Percentiles rank a stretch among this genome's conserved stretches.
Evolutionary conservation across 2,329 filamentous ascomycete species (phyloP).

Genomic region (Nemania abortiva): DNA sequence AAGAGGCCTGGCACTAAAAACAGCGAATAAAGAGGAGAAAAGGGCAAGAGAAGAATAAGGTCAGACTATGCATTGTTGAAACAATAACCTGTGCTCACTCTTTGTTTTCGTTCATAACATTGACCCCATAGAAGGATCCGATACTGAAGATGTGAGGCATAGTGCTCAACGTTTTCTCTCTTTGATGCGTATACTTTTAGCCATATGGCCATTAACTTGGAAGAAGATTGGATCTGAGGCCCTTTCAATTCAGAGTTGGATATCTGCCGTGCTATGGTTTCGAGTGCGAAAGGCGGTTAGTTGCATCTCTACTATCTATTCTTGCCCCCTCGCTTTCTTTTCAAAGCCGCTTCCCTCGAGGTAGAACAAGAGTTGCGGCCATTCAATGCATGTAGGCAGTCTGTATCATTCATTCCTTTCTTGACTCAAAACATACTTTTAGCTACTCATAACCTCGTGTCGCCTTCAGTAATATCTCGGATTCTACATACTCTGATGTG

Average conservation of each 20-base stretch:
- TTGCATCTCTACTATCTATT: not conserved
- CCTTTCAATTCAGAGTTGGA: no score
- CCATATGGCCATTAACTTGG: no score
- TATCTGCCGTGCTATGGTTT: no score
- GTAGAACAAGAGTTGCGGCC: not conserved
- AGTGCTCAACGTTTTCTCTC: no score
- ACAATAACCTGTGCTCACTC: not conserved
- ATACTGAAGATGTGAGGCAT: no score
- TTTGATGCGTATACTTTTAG: no score
- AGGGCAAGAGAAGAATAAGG: not conserved
- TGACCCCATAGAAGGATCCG: no score
- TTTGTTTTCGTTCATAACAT: not conserved
- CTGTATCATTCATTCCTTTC: not conserved
- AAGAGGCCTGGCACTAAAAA: not conserved
- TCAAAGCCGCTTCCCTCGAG: not conserved
- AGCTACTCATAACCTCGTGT: not conserved
- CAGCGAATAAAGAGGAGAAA: not conserved
- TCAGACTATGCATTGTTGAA: not conserved
- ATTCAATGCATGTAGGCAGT: not conserved
- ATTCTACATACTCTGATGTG: constrained; percentile 10
- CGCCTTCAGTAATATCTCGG: constrained; percentile 24
- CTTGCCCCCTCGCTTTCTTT: not conserved
- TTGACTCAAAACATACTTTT: not conserved
- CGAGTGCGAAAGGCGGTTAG: not conserved
- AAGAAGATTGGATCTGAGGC: no score